Conservation (phyloP, 176 grass and related monocot species). For the Avena eriantha region DNA sequence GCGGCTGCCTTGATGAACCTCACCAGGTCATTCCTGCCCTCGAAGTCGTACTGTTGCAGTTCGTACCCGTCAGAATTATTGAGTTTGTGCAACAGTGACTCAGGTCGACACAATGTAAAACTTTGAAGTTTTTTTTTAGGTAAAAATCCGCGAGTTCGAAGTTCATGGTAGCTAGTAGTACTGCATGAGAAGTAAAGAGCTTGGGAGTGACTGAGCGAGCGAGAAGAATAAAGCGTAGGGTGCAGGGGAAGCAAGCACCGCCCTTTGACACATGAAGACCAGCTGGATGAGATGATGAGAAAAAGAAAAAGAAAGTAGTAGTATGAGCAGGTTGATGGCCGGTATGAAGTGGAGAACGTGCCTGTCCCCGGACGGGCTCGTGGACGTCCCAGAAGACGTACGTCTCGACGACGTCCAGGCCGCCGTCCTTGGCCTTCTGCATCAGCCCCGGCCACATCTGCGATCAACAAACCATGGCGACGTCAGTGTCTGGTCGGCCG, state of each 20-base stretch:
- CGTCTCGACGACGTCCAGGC: slow-evolving; percentile 87
- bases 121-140: background rate
- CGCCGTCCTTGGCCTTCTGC: slow-evolving; percentile 94
- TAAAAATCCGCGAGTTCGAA: background rate
- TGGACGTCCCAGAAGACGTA: slow-evolving; percentile 99
- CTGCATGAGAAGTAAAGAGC: slow-evolving; percentile 9
- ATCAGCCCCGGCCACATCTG: slow-evolving; percentile 99
- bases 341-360: slow-evolving; percentile 34
- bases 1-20: slow-evolving; percentile 85
- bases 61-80: slow-evolving; percentile 14
- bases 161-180: background rate
- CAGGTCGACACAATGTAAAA: background rate
- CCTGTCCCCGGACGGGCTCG: slow-evolving; percentile 86
- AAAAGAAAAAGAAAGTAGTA: background rate
- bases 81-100: background rate
- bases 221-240: slow-evolving; percentile 51
- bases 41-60: slow-evolving; percentile 86
- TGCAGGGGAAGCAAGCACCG: slow-evolving; percentile 44
- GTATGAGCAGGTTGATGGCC: background rate
- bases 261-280: slow-evolving; percentile 38
- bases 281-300: slow-evolving; percentile 12
- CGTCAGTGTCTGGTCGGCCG: background rate
- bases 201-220: background rate
- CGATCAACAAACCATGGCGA: slow-evolving; percentile 24
- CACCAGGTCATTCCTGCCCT: slow-evolving; percentile 93